These are phyloP conservation scores for Psidium guajava DNA, from an alignment of 345 rosid species.

Conservation along the genomic window DNA sequence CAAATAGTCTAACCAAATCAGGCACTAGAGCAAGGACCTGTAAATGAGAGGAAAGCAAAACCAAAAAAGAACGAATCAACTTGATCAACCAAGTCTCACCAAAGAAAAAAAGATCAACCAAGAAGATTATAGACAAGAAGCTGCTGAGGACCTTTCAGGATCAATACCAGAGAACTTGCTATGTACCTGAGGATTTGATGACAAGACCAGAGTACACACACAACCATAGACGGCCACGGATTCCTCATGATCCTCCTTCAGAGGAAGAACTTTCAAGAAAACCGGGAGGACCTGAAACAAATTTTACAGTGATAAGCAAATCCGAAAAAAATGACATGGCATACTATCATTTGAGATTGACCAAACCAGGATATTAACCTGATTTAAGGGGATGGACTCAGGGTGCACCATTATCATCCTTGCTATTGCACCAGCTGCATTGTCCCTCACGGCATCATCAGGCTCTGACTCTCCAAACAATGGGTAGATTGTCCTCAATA, in stretches of 20 bases:
- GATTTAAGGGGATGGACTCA: slow-evolving; percentile 75
- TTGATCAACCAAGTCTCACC: neutral
- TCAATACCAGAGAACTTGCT: neutral
- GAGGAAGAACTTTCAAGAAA: slow-evolving; percentile 78
- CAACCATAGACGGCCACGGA: slow-evolving; percentile 83
- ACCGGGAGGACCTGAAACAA: slow-evolving; percentile 77
- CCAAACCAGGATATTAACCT: slow-evolving; percentile 31
- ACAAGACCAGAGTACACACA: slow-evolving; percentile 62
- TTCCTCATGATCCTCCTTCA: slow-evolving; percentile 93
- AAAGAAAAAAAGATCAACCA: neutral
- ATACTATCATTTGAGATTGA: neutral
- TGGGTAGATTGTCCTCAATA: slow-evolving; percentile 61
- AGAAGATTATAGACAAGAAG: neutral
- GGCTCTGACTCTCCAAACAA: slow-evolving; percentile 93
- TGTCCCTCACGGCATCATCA: slow-evolving; percentile 91
- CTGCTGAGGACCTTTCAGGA: neutral
- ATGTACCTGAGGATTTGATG: slow-evolving; percentile 78
- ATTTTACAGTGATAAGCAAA: neutral
- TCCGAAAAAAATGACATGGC: neutral
- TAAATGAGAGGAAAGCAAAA: neutral
- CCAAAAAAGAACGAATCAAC: neutral
- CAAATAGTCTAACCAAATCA: slow-evolving; percentile 79
- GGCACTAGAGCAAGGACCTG: slow-evolving; percentile 81
- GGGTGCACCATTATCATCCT: slow-evolving; percentile 96
- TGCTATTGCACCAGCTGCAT: slow-evolving; percentile 98